Evolutionary conservation across 345 rosid species (phyloP).

Genomic region (Stellera chamaejasme): DNA sequence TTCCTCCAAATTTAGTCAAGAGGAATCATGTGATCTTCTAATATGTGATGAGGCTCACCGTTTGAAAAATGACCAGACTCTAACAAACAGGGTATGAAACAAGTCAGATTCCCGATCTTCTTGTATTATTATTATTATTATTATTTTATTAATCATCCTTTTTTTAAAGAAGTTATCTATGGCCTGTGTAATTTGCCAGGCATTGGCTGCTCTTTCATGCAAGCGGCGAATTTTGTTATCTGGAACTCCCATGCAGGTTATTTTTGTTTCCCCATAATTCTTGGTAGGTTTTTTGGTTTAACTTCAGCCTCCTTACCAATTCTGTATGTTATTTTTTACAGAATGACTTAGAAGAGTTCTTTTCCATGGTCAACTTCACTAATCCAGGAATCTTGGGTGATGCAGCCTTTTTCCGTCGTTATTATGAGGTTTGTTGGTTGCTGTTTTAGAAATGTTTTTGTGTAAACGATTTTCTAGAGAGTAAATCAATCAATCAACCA

Average conservation of each 20-base stretch:
- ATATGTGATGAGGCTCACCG: constrained; percentile 99
- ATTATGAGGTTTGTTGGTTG: constrained; percentile 54
- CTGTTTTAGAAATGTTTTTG: background rate
- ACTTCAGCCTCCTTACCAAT: constrained; percentile 7
- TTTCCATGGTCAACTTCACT: constrained; percentile 97
- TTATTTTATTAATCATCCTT: constrained; percentile 4
- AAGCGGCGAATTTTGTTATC: constrained; percentile 84
- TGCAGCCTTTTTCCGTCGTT: constrained; percentile 79
- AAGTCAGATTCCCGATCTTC: constrained; percentile 8
- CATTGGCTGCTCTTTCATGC: constrained; percentile 88
- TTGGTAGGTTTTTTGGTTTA: constrained; percentile 6
- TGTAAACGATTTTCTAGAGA: too few relatives aligned
- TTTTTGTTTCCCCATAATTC: constrained; percentile 11
- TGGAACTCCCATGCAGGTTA: constrained; percentile 99
- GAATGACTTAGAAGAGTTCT: constrained; percentile 99
- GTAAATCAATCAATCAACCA: too few relatives aligned
- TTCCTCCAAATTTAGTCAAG: constrained; percentile 69
- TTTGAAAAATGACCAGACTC: constrained; percentile 90
- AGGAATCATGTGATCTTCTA: constrained; percentile 86
- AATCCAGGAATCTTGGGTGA: constrained; percentile 93
- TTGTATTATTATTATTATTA: background rate
- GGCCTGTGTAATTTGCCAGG: constrained; percentile 35
- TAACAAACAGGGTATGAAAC: constrained; percentile 78
- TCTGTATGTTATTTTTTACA: constrained; percentile 23
- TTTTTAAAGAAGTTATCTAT: constrained; percentile 9